Evolutionary conservation across 768 basidiomycete genomes (phyloP).

Genomic region (Amanita fuliginea): DNA sequence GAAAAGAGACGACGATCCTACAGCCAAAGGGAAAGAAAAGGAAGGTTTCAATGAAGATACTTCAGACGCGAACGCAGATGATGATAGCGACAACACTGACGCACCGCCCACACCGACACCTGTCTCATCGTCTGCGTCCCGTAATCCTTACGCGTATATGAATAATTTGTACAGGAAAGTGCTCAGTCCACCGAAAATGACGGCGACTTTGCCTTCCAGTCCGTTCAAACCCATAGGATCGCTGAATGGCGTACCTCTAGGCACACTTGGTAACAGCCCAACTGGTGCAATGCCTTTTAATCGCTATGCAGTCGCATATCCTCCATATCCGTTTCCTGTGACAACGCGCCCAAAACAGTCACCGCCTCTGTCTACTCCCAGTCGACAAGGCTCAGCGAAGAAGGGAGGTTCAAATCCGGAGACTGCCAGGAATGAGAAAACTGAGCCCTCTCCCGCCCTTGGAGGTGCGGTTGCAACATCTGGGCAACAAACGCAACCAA

Average conservation of each 20-base stretch:
- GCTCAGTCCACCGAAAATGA: slow-evolving; percentile 2
- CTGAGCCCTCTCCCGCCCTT: not conserved
- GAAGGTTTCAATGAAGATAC: not conserved
- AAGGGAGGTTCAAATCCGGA: not conserved
- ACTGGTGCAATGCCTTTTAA: not conserved
- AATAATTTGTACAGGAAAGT: slow-evolving; percentile 1
- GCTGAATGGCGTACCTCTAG: not conserved
- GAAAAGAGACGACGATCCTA: slow-evolving; percentile 1
- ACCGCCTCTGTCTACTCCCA: not conserved
- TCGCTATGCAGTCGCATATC: slow-evolving; percentile 10
- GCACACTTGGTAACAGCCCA: not conserved
- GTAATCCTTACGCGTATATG: slow-evolving; percentile 7
- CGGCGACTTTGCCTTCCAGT: slow-evolving; percentile 13
- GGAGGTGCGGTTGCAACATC: slow-evolving; percentile 13
- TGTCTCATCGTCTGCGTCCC: not conserved
- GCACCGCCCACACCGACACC: not conserved
- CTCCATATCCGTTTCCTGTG: slow-evolving; percentile 14
- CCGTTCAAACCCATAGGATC: not conserved
- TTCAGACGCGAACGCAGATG: slow-evolving; percentile 2
- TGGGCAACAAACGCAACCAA: slow-evolving; percentile 7
- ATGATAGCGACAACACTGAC: slow-evolving; percentile 3
- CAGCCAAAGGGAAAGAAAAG: slow-evolving; percentile 9
- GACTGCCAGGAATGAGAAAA: not conserved
- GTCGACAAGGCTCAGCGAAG: not conserved
- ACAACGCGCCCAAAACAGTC: not conserved